Conservation (phyloP, 148 eudicot species). For the Suaeda aralocaspica region DNA sequence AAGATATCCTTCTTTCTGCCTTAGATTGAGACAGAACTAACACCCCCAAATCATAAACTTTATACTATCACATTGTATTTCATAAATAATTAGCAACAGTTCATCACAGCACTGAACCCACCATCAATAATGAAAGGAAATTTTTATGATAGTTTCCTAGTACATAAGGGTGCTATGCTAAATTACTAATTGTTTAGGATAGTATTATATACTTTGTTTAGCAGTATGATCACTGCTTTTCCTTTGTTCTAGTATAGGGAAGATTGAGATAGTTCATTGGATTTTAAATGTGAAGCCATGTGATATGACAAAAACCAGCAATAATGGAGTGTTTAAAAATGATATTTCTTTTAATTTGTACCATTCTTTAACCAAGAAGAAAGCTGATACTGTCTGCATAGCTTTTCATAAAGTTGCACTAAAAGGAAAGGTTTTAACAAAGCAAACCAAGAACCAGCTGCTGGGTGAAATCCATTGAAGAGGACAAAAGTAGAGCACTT, state of each 20-base stretch:
- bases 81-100: slow-evolving; percentile 7
- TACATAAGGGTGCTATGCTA: slow-evolving; percentile 12
- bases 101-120: slow-evolving; percentile 5
- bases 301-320: slow-evolving; percentile 24
- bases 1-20: not conserved
- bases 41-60: slow-evolving; percentile 18
- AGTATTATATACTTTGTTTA: not conserved
- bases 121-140: slow-evolving; percentile 11
- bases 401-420: slow-evolving; percentile 30
- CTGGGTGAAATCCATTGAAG: slow-evolving; percentile 16
- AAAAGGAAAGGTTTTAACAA: slow-evolving; percentile 26
- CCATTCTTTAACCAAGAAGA: slow-evolving; percentile 18
- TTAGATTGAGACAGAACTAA: slow-evolving; percentile 11
- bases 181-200: slow-evolving; percentile 1
- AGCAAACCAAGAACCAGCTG: slow-evolving; percentile 21
- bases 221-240: slow-evolving; percentile 5
- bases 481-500: slow-evolving; percentile 24
- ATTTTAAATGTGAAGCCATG: slow-evolving; percentile 30
- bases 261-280: slow-evolving; percentile 27
- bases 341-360: not conserved
- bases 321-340: slow-evolving; percentile 21
- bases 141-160: slow-evolving; percentile 11
- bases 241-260: slow-evolving; percentile 10
- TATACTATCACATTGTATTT: not conserved
- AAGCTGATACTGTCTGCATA: slow-evolving; percentile 24